Conservation (phyloP, 148 eudicot genomes). For the Rhododendron molle region DNA sequence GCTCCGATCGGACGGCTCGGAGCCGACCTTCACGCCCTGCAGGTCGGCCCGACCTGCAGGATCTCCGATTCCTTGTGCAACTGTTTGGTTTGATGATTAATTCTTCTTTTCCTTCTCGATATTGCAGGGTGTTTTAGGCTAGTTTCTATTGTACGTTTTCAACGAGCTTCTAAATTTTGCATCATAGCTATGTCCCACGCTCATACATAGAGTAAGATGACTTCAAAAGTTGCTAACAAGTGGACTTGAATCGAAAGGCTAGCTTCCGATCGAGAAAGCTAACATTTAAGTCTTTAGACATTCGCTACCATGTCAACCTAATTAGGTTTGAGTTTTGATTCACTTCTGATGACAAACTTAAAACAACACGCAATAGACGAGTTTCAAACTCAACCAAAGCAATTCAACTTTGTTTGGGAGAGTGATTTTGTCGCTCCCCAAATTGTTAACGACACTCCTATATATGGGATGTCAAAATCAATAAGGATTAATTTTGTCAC, state of each 20-base stretch:
- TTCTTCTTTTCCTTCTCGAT: too few species aligned
- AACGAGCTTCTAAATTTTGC: too few species aligned
- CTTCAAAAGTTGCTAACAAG: neutral
- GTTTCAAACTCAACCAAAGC: neutral
- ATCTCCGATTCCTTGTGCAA: too few species aligned
- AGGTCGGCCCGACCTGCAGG: too few species aligned
- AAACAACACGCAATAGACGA: neutral
- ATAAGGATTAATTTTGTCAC: too few species aligned
- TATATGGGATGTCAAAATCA: too few species aligned
- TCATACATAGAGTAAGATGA: neutral
- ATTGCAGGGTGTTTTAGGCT: neutral
- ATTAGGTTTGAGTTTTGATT: neutral
- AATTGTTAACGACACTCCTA: too few species aligned
- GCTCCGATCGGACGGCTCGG: too few species aligned
- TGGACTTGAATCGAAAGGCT: neutral
- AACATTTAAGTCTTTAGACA: neutral
- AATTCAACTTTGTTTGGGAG: neutral
- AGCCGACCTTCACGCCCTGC: too few species aligned
- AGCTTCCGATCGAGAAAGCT: neutral
- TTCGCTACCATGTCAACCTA: too few species aligned
- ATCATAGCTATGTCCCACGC: neutral
- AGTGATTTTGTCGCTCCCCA: too few species aligned
- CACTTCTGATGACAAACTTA: neutral
- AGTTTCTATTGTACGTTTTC: neutral
- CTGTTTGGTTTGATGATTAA: neutral